Evolutionary conservation across 805 yeast genomes (phyloP), one percentile per base, ranked within the genome.

Genomic region (Metschnikowia koreensis): DNA sequence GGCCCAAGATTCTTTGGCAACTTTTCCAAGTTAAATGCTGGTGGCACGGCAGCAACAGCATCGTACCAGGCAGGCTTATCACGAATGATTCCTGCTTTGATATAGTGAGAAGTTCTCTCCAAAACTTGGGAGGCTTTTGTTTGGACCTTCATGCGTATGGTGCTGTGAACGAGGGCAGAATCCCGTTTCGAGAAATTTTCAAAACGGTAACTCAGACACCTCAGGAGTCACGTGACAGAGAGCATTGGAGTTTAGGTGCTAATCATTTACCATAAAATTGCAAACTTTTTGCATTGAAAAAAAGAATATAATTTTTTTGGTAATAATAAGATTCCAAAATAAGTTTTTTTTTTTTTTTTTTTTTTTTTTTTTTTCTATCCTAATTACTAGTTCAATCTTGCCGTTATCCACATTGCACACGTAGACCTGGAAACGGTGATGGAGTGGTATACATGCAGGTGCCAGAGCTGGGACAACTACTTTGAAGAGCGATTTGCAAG

Each of bases 31-130:
- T 83, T 82, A 53, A 79, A 79, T 40, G 80, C 74, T 36, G 98
- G 98, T 38, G 97, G 97, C 60, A 86, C 78, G 28, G 84, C 77
- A 4, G 89, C 88, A 13, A 94, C 90, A 6, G 88, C 93, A 56
- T 85, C 83, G 69, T 79, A 90, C 99, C 98, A 94, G 1, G 85
- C 85, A 1, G 99, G 99, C 62, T 87, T 86, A 33, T 78, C 70
- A 33, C 69, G 75, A 44, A 90, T 76, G n/a, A 86, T 73, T 1
- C 96, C 93, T 0, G 88, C 79, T 60, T 76, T 77, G 56, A 93
- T 71, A 60, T 84, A 84, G 53, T 86, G 84, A 1, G 97, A 85
- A 0, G 97, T 88, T 62, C 91, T 81, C 68, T 87, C 87, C 43
- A 92, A 79, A 3, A 92, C 87, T 56, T 81, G 81, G 31, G 84